Percentiles rank a stretch among this genome's conserved stretches.
These are phyloP conservation scores for Exophiala bonariae DNA, from an alignment of 2,329 filamentous ascomycete species.

Conservation along the genomic window DNA sequence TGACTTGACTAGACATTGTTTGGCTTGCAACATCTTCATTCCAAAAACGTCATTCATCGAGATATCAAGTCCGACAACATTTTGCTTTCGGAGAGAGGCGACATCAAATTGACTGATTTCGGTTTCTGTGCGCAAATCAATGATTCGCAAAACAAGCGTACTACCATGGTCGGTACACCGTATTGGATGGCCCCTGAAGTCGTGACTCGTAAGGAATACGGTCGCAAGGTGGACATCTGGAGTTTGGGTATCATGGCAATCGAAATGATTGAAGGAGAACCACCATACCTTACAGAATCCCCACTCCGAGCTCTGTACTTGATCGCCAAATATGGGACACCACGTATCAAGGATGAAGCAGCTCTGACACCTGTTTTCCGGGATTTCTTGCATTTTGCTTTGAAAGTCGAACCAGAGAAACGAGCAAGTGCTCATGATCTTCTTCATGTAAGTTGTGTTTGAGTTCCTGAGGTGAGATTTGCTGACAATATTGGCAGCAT, in stretches of 20 bases:
- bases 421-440: slow-evolving; percentile 92
- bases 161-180: slow-evolving; percentile 97
- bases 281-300: slow-evolving; percentile 93
- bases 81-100: slow-evolving; percentile 85
- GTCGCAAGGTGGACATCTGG: slow-evolving; percentile 98
- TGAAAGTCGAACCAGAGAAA: slow-evolving; percentile 97
- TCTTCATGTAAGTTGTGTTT: slow-evolving; percentile 68
- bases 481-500: slow-evolving; percentile 53
- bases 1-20: slow-evolving; percentile 64
- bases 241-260: slow-evolving; percentile 98
- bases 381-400: slow-evolving; percentile 87
- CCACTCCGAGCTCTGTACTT: slow-evolving; percentile 90
- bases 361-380: slow-evolving; percentile 95
- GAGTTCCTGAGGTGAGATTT: not conserved
- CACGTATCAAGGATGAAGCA: slow-evolving; percentile 92
- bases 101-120: slow-evolving; percentile 98
- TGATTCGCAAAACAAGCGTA: slow-evolving; percentile 93
- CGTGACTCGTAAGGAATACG: slow-evolving; percentile 95
- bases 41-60: slow-evolving; percentile 95
- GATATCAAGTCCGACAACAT: slow-evolving; percentile 99
- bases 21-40: slow-evolving; percentile 92
- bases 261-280: slow-evolving; percentile 99
- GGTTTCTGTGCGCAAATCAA: slow-evolving; percentile 99
- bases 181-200: slow-evolving; percentile 99
- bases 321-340: slow-evolving; percentile 95